Base-by-base conservation (phyloP, 495 filamentous ascomycete species). In the Trichoderma gamsii region DNA sequence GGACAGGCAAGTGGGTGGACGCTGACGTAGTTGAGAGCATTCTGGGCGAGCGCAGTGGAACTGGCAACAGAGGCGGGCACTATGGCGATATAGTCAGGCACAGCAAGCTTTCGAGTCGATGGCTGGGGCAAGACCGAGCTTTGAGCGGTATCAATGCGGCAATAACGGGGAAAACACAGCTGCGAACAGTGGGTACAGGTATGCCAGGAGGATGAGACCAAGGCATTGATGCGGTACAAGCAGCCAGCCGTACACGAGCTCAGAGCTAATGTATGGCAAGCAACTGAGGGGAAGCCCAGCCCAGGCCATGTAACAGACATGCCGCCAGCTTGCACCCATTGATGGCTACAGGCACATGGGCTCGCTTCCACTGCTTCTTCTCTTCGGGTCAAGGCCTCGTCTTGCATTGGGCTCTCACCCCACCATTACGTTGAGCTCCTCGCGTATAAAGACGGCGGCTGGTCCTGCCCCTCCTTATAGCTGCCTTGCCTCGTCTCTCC, bases 361-460 rank as follows among this genome's bases (percentile, higher is more conserved):
- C 3, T 61, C 27, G 27, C 56, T 32, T 27, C 25, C 44, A 49
- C 5, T 49, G 44, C 3, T 4, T n/a, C 44, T 11, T n/a, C n/a
- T 49, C 44, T n/a, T 61, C 27, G 32, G 1, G 8, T 13, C 15
- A 23, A 61, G 3, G 56, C 56, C 16, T 32, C 56, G 56, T 61
- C 56, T 61, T 32, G 32, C 56, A 32, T 61, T 11, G 16, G 56
- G 56, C 56, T 61, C 56, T 61, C 56, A 61, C 56, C 56, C 56
- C 56, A 61, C 56, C 56, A 61, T 25, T 61, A 61, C 52, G 52
- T 25, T 27, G 9, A 13, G 23, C 16, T 25, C 56, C 27, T 61
- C 56, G 51, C 35, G 5, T 38, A 38, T 38, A 38, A 38, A 38
- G 35, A 38, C 2, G 35, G 35, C 35, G 8, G 8, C 35, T 7